Percentiles rank a stretch among this genome's conserved stretches.
Conservation (phyloP, 73 alveolate species). For the Vitrella brassicaformis region DNA sequence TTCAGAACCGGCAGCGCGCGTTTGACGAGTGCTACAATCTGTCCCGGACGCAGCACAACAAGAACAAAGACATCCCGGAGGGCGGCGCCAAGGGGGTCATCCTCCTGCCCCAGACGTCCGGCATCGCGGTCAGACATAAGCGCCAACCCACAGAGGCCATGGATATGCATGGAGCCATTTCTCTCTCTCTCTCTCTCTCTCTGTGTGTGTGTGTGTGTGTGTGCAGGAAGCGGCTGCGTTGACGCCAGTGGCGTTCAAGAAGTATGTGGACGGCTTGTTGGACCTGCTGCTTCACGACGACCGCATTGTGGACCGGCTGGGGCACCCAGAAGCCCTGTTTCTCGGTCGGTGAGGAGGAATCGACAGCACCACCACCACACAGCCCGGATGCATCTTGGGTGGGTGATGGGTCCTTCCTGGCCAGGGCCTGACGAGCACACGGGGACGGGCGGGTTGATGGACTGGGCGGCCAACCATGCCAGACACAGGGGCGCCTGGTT, state of each 20-base stretch:
- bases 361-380: no score
- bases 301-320: neutral
- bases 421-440: neutral
- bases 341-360: no score
- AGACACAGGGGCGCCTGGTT: neutral
- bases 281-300: neutral
- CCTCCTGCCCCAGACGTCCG: neutral
- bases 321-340: neutral
- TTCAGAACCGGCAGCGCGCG: neutral
- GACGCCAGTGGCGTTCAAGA: neutral
- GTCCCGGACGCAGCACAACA: slow-evolving; percentile 22
- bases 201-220: neutral
- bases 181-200: neutral
- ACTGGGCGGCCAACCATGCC: neutral
- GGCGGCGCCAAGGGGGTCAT: neutral
- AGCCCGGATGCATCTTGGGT: no score
- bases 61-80: slow-evolving; percentile 15
- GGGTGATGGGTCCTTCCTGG: no score
- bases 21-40: slow-evolving; percentile 19
- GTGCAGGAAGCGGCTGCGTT: neutral
- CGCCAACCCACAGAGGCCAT: no score
- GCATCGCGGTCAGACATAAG: neutral
- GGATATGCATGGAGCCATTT: neutral
- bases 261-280: neutral
- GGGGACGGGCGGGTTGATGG: neutral